Evolutionary conservation across 805 yeast species (phyloP).

Genomic region (Scheffersomyces stipitis): DNA sequence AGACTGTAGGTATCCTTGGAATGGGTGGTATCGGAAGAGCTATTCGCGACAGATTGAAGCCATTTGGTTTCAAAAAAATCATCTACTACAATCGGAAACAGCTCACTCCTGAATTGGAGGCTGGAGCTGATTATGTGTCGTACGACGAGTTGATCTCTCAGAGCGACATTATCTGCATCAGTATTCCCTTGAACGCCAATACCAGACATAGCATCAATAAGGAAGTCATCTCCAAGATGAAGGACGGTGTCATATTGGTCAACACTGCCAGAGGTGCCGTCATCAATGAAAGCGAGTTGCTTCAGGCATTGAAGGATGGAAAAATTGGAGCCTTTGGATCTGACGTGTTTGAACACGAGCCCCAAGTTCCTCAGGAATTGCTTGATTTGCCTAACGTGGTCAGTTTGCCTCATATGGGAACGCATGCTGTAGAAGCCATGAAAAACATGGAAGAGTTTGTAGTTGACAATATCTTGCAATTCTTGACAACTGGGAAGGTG

Average conservation of each 20-base stretch:
- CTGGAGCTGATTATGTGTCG: constrained; percentile 66
- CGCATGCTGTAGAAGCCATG: constrained; percentile 73
- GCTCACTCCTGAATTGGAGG: constrained; percentile 61
- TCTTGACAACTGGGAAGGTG: constrained; percentile 65
- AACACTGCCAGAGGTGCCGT: constrained; percentile 92
- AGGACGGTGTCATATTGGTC: constrained; percentile 72
- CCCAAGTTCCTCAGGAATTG: constrained; percentile 64
- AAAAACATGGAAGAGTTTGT: constrained; percentile 79
- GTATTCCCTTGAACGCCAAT: constrained; percentile 70
- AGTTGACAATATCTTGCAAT: constrained; percentile 63
- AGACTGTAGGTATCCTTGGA: constrained; percentile 77
- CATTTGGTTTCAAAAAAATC: constrained; percentile 73
- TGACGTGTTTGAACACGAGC: constrained; percentile 78
- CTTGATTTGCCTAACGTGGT: constrained; percentile 65
- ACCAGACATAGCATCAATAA: constrained; percentile 71
- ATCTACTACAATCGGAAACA: constrained; percentile 69
- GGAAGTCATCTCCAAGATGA: constrained; percentile 64
- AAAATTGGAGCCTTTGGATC: constrained; percentile 67
- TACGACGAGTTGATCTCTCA: constrained; percentile 64
- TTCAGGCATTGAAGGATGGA: constrained; percentile 57
- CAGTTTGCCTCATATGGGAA: constrained; percentile 88
- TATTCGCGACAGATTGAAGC: constrained; percentile 65
- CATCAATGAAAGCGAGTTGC: constrained; percentile 62
- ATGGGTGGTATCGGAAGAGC: constrained; percentile 91
- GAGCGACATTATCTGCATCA: constrained; percentile 71